phyloP scores from a whole-genome alignment of 768 basidiomycete species.

The Fomitopsis serialis region DNA sequence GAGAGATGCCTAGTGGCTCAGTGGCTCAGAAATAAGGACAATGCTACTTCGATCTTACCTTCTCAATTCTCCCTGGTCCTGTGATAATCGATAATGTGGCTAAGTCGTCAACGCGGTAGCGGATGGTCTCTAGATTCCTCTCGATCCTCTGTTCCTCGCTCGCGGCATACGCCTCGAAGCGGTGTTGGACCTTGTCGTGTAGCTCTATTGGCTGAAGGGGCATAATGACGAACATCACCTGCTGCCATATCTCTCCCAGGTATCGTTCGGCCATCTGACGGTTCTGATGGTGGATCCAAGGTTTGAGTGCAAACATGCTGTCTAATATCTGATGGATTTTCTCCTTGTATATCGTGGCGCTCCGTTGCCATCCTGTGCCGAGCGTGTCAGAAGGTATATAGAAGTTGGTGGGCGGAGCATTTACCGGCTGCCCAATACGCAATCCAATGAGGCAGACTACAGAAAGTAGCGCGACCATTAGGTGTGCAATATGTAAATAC shows the following conservation, averaged over 20 bases:
- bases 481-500: too few species aligned
- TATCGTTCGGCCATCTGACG: slow-evolving; percentile 20
- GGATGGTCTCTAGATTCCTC: slow-evolving; percentile 21
- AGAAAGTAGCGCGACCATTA: background rate
- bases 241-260: slow-evolving; percentile 12
- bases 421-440: slow-evolving; percentile 31
- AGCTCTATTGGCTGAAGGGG: slow-evolving; percentile 11
- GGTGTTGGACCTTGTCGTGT: slow-evolving; percentile 17
- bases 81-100: slow-evolving; percentile 24
- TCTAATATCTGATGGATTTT: slow-evolving; percentile 10
- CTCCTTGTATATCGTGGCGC: slow-evolving; percentile 8
- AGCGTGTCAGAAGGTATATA: background rate
- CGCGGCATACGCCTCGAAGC: slow-evolving; percentile 21
- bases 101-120: slow-evolving; percentile 28
- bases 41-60: slow-evolving; percentile 17
- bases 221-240: slow-evolving; percentile 6
- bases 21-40: background rate
- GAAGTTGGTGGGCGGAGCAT: background rate
- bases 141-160: slow-evolving; percentile 22
- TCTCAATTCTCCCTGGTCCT: slow-evolving; percentile 30
- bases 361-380: slow-evolving; percentile 17
- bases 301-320: slow-evolving; percentile 11
- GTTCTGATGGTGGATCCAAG: slow-evolving; percentile 14
- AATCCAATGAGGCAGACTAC: slow-evolving; percentile 26
- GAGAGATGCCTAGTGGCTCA: too few species aligned